A percentile compares a stretch with the other conserved stretches of the same genome.
phyloP scores from a whole-genome alignment of 805 yeast species.

The Metschnikowia santaceciliae region DNA sequence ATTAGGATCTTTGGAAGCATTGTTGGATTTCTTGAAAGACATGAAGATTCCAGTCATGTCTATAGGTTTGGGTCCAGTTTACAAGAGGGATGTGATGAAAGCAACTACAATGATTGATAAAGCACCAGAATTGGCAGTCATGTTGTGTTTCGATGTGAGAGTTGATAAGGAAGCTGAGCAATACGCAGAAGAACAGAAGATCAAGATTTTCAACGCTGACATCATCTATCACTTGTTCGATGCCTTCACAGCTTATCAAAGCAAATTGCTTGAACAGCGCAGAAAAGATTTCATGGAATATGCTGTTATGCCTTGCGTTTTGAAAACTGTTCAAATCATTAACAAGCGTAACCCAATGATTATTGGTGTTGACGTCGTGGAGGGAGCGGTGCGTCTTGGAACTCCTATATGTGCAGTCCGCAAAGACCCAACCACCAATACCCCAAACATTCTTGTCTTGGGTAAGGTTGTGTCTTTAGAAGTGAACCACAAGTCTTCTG shows the following conservation, averaged over 20 bases:
- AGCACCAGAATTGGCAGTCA: constrained; percentile 93
- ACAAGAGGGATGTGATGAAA: constrained; percentile 96
- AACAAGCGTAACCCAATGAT: constrained; percentile 99
- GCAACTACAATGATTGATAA: constrained; percentile 95
- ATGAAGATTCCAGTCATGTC: constrained; percentile 99
- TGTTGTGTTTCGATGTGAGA: constrained; percentile 97
- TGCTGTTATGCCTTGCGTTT: constrained; percentile 93
- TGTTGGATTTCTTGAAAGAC: constrained; percentile 92
- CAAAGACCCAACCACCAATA: constrained; percentile 79
- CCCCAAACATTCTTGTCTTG: constrained; percentile 62
- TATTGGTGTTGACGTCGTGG: constrained; percentile 95
- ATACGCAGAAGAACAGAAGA: constrained; percentile 89
- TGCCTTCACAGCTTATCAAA: constrained; percentile 88
- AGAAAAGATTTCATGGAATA: constrained; percentile 82
- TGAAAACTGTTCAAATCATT: constrained; percentile 91
- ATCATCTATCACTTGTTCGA: constrained; percentile 96
- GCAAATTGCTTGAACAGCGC: constrained; percentile 80
- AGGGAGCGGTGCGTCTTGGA: constrained; percentile 85
- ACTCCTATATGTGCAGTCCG: constrained; percentile 96
- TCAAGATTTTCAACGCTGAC: constrained; percentile 92
- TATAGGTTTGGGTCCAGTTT: constrained; percentile 96
- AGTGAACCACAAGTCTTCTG: constrained; percentile 86
- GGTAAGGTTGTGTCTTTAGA: constrained; percentile 93
- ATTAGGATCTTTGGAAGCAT: constrained; percentile 95
- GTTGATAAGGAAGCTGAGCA: constrained; percentile 98